phyloP scores from a whole-genome alignment of 805 yeast species.

The Kuraishia capsulata region DNA sequence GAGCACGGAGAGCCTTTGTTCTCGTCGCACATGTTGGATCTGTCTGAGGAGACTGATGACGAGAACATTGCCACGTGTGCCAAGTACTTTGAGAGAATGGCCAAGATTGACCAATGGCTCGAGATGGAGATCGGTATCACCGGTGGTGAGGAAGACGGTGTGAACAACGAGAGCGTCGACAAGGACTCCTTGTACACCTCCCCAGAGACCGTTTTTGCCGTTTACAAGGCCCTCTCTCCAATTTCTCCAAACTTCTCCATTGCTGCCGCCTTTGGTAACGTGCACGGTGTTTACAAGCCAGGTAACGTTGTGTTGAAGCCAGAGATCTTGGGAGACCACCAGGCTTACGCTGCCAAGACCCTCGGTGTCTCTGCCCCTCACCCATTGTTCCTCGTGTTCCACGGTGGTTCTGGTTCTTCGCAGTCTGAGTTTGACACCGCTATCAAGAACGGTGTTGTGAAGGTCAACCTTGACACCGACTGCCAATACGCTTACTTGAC shows the following conservation, averaged over 20 bases:
- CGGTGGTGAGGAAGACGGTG: conserved; percentile 99
- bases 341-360: conserved; percentile 72
- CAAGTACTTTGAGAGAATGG: conserved; percentile 89
- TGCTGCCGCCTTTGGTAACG: conserved; percentile 99
- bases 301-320: conserved; percentile 95
- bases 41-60: conserved; percentile 93
- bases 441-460: conserved; percentile 90
- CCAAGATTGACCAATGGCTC: conserved; percentile 93
- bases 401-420: conserved; percentile 99
- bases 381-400: conserved; percentile 97
- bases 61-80: conserved; percentile 92
- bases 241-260: conserved; percentile 97
- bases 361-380: conserved; percentile 38
- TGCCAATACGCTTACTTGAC: conserved; percentile 95
- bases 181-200: conserved; percentile 86
- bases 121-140: conserved; percentile 99
- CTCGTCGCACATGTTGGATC: conserved; percentile 98
- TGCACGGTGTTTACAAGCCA: conserved; percentile 99
- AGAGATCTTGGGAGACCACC: conserved; percentile 92
- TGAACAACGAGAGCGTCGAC: conserved; percentile 90
- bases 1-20: conserved; percentile 88
- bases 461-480: conserved; percentile 99
- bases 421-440: conserved; percentile 88
- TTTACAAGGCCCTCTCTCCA: conserved; percentile 81
- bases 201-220: conserved; percentile 90